Evolutionary conservation across 768 basidiomycete species (phyloP), one percentile per base, ranked within the genome.

Genomic region (Exsudoporus frostii): DNA sequence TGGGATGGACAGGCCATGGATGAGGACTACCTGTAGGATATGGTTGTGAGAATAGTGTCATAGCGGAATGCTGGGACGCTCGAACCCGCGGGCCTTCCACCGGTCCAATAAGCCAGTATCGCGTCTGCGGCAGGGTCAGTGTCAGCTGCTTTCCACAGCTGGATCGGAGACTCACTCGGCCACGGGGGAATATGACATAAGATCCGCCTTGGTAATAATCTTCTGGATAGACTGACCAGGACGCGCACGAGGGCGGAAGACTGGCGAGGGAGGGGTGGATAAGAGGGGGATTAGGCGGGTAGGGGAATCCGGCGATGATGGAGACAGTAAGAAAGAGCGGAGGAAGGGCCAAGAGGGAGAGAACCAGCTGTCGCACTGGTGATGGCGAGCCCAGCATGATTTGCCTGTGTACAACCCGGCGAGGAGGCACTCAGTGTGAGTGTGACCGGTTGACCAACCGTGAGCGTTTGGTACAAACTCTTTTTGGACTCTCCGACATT

Each of bases 61-160:
- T 4, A 15, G 54, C 22, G 39, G 17, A 45, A 40, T 24, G 29
- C 9, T 13, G 17, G 3, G 10, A 25, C 20, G 34, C 0, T 65
- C 77, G 47, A 58, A 88, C 87, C 73, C 84, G 84, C 48, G 76
- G 74, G 17, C 88, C 88, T 13, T 78, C 69, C 57, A 82, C 81
- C 20, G 88, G 88, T 4, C 90, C 90, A 27, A 86, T 63, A 37
- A 91, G 64, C 87, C 89, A 92, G 67, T 90, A 92, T 59, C 86
- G 77, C 19, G 84, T 79, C 85, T 88, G 61, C 27, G 49, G 27
- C 20, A 13, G 22, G 14, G 10, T n/a, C n/a, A n/a, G n/a, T 22
- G 58, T 61, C 41, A 58, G 51, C 11, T 25, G n/a, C 11, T n/a
- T 45, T 17, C 15, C 1, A 44, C 10, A 7, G 29, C 2, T 36